Evolutionary conservation across 2,329 filamentous ascomycete genomes (phyloP), one percentile per base, ranked within the genome.

Genomic region (Claviceps spartinae): DNA sequence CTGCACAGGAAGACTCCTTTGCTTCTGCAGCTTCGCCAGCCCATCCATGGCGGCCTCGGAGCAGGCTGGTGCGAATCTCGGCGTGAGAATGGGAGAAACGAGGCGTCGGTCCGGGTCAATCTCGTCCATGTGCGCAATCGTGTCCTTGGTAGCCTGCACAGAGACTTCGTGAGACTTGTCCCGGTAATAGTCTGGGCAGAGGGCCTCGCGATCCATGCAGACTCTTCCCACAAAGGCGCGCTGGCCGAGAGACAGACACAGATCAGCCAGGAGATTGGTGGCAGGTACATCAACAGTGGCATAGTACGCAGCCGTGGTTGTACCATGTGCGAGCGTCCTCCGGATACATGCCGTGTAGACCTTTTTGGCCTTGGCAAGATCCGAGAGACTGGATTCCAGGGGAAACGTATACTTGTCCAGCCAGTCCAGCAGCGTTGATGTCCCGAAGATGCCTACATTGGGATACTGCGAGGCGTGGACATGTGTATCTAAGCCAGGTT

Each of bases 381-480:
- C 74, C 6, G 75, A 70, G 54, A 96, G 81, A 9, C 85, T 89
- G 1, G 83, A 75, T 68, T 98, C 93, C 56, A 95, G 78, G 0
- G 93, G 93, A 63, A 97, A 98, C 0, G 93, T 98, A 72, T 98
- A 97, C 16, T 76, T 93, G 61, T 90, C 79, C 5, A 98, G 75
- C 93, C 93, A 98, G 69, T 93, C 85, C 14, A 98, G 78, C 36
- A 98, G 82, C 0, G 91, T 96, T 0, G 87, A 85, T 58, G 90
- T 93, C 62, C 93, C 93, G 64, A 97, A 97, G 57, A 98, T 84
- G 54, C 93, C 93, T 1, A 82, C 81, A 63, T 98, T 98, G 53
- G 91, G 89, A 62, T 95, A 96, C 70, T 98, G 93, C 0, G 90
- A 80, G 8, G 93, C 93, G 65, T 98, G 93, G 53, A 95, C 86